A percentile compares a stretch with the other conserved stretches of the same genome.
These are phyloP conservation scores for Aegilops longissima DNA, from an alignment of 176 grass and related monocot genomes.

Conservation along the genomic window DNA sequence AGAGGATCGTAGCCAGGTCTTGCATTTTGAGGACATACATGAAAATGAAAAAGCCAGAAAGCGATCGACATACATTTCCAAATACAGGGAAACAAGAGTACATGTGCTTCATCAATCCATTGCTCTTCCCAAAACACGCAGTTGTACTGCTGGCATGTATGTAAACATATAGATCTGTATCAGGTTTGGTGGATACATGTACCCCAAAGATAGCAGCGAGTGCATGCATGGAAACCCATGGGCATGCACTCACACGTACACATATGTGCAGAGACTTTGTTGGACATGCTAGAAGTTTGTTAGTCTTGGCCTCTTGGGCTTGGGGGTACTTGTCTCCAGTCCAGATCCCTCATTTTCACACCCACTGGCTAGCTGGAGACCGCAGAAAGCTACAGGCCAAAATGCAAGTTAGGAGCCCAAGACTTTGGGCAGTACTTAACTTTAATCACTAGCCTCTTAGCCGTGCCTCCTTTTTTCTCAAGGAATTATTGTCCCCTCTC, in stretches of 20 bases:
- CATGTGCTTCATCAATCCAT: neutral
- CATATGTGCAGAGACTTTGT: neutral
- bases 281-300: neutral
- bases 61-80: neutral
- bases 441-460: neutral
- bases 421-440: constrained; percentile 6
- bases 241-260: neutral
- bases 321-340: neutral
- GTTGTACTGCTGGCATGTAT: neutral
- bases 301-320: neutral
- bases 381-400: constrained; percentile 4
- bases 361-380: neutral
- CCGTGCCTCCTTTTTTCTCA: constrained; percentile 5
- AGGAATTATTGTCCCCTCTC: constrained; percentile 15
- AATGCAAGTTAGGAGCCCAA: neutral
- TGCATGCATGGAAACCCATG: neutral
- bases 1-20: neutral
- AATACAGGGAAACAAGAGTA: neutral
- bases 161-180: neutral
- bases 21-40: neutral
- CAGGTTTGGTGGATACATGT: neutral
- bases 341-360: neutral
- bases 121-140: neutral
- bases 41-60: neutral
- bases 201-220: neutral